Conservation (phyloP, 352 stramenopile genomes). For the Pythium apleroticum region DNA sequence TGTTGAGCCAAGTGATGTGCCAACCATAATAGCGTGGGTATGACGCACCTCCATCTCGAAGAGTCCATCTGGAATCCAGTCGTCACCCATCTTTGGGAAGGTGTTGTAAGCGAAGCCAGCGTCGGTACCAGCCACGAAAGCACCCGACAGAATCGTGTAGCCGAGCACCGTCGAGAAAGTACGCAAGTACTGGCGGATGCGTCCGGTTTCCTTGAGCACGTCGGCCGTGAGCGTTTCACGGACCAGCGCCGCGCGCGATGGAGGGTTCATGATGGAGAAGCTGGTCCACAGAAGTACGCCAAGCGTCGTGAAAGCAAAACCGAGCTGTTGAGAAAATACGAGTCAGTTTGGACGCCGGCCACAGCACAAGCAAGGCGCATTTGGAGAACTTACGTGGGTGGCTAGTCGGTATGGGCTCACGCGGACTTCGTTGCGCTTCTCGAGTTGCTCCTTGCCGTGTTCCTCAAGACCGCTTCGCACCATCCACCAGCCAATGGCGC, state of each 20-base stretch:
- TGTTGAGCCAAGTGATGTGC: neutral
- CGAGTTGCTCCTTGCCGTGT: conserved; percentile 75
- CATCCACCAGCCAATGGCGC: conserved; percentile 99
- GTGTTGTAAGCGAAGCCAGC: conserved; percentile 98
- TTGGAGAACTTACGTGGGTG: conserved; percentile 89
- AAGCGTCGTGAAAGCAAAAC: conserved; percentile 97
- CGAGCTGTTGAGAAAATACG: conserved; percentile 50
- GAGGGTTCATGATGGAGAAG: conserved; percentile 85
- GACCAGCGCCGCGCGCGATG: conserved; percentile 55
- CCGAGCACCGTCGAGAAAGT: conserved; percentile 66
- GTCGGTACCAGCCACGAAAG: conserved; percentile 98
- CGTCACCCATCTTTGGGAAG: conserved; percentile 95
- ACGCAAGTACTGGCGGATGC: conserved; percentile 69
- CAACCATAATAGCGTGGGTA: neutral
- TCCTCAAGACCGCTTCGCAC: conserved; percentile 97
- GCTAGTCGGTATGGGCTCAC: conserved; percentile 97
- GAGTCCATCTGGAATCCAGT: conserved; percentile 95
- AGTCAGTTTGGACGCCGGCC: neutral
- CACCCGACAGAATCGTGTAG: conserved; percentile 86
- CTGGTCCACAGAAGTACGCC: conserved; percentile 94
- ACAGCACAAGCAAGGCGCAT: too few species aligned
- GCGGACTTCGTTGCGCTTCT: conserved; percentile 93
- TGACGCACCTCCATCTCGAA: conserved; percentile 69
- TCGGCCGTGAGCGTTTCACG: conserved; percentile 83
- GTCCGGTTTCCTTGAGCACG: conserved; percentile 58